Evolutionary conservation across 176 grass and related monocot species (phyloP), one percentile per base, ranked within the genome.

Genomic region (Carex pumila): DNA sequence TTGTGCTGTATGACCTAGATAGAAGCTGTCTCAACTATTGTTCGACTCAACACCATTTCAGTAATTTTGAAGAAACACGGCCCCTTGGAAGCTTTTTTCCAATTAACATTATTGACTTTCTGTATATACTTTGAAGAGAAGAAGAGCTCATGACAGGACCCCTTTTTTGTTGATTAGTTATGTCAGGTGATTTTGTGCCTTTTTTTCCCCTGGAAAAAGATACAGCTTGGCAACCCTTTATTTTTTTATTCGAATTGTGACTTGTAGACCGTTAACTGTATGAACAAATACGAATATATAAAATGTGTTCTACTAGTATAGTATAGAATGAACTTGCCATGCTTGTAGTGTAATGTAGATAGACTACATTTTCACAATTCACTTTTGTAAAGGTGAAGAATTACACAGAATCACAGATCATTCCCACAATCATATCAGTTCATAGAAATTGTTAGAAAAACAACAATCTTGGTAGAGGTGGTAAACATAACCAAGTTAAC

Each of bases 11-110:
- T 30, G 71, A 76, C 71, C 71, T 76, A 76, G 45, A 73, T 54
- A 54, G 71, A 74, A 74, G 41, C 45, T 75, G 43, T 76, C 47
- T 76, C 47, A 76, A 76, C 47, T 53, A 7, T 29, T 45, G 71
- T 76, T 49, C 2, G 47, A 54, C 71, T 76, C 71, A 15, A 54
- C 70, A 34, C 66, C 34, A 45, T 13, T 29, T 30, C 47, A 34
- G 73, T 78, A 34, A 34, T 57, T 31, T 78, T 78, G 73, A 57
- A 55, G 72, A 77, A 56, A 50, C 52, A 78, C 52, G 8, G 71
- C 13, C 50, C 72, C 30, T 77, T 14, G 34, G 53, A 12, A 25
- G 71, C 19, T 75, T 75, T 59, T 75, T 29, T 12, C 71, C 21
- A 3, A 12, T 72, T 71, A 19, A 8, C 17, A 72, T 72, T 47